Evolutionary conservation across 768 basidiomycete species (phyloP).

Genomic region (Boletellus ananiceps): DNA sequence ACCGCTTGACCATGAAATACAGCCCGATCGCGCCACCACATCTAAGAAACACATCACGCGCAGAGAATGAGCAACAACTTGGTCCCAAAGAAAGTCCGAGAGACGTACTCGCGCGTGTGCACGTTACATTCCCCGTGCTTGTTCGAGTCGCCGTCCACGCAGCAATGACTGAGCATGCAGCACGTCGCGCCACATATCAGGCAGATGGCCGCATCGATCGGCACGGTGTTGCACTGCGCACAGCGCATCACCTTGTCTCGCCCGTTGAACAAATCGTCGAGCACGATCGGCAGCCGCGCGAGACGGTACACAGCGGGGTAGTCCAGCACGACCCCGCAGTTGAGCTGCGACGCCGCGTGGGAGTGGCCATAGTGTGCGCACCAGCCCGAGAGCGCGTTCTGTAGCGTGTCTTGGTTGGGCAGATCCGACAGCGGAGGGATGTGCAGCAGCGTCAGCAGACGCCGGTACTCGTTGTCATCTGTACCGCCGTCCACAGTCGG

Average conservation of each 20-base stretch:
- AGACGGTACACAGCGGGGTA: constrained; percentile 82
- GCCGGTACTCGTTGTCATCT: constrained; percentile 68
- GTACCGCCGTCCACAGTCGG: constrained; percentile 34
- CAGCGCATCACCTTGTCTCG: constrained; percentile 74
- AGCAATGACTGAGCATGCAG: constrained; percentile 92
- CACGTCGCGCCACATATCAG: constrained; percentile 82
- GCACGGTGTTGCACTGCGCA: constrained; percentile 69
- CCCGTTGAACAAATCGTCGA: constrained; percentile 80
- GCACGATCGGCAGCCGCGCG: constrained; percentile 69
- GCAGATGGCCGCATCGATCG: constrained; percentile 86
- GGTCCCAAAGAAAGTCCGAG: background rate
- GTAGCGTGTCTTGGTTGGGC: constrained; percentile 80
- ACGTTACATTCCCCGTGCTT: constrained; percentile 89
- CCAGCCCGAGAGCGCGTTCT: constrained; percentile 87
- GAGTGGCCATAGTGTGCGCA: constrained; percentile 84
- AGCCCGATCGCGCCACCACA: constrained; percentile 88
- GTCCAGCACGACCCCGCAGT: constrained; percentile 77
- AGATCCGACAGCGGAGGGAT: constrained; percentile 79
- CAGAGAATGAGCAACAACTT: background rate
- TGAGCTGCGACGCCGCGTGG: constrained; percentile 71
- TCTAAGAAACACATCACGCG: constrained; percentile 45
- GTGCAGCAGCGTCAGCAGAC: constrained; percentile 68
- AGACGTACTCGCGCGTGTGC: constrained; percentile 87
- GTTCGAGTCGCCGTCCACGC: constrained; percentile 55
- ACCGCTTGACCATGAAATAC: constrained; percentile 90